Percentiles rank a stretch among this genome's conserved stretches.
Evolutionary conservation across 2,329 filamentous ascomycete species (phyloP).

Genomic region (Lecanosticta acicola): DNA sequence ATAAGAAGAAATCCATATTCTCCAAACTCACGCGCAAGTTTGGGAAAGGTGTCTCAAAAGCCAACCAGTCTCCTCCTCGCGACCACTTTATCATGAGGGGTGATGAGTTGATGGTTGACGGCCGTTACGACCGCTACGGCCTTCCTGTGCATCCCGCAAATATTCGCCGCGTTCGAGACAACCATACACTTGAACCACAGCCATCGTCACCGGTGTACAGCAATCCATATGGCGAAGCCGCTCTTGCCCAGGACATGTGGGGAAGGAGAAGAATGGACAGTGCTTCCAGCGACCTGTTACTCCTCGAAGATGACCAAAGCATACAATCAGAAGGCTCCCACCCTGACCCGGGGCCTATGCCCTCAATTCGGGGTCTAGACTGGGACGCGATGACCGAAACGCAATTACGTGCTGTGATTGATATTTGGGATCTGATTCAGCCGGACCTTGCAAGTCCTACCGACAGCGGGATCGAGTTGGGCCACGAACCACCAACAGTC

Average conservation of each 20-base stretch:
- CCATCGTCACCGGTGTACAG: too few relatives aligned
- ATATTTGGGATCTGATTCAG: not conserved
- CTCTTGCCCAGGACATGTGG: not conserved
- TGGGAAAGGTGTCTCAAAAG: not conserved
- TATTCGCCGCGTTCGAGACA: not conserved
- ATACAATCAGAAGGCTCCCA: not conserved
- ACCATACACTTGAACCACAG: too few relatives aligned
- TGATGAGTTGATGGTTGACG: not conserved
- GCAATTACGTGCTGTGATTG: not conserved
- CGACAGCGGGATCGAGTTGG: conserved; percentile 14
- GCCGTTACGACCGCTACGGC: not conserved
- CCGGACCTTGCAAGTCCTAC: conserved; percentile 5
- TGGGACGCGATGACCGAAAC: not conserved
- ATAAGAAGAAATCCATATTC: not conserved
- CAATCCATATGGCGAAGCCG: not conserved
- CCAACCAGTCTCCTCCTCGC: not conserved
- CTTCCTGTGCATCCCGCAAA: not conserved
- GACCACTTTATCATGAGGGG: conserved; percentile 8
- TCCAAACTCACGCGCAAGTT: not conserved
- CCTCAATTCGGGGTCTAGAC: too few relatives aligned
- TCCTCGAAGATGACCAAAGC: not conserved
- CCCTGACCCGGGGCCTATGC: too few relatives aligned
- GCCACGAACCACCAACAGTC: not conserved
- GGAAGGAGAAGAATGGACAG: not conserved
- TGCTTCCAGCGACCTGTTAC: not conserved